Percentiles rank a stretch among this genome's conserved stretches.
These are phyloP conservation scores for Paxillus ammoniavirescens DNA, from an alignment of 768 basidiomycete species.

Conservation along the genomic window DNA sequence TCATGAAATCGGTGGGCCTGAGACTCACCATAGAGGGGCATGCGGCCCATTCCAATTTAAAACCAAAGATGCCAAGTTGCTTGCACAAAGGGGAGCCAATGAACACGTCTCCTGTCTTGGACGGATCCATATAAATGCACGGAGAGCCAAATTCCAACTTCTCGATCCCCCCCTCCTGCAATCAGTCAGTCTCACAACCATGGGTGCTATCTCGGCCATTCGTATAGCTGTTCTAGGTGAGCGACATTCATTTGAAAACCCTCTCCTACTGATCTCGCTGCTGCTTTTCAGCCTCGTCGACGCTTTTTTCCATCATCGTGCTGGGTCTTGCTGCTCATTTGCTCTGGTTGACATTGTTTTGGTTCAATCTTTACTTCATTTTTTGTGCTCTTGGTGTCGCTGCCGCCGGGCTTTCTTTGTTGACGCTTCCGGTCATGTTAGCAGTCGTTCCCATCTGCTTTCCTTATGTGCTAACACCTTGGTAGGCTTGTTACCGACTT, in stretches of 20 bases:
- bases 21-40: no score
- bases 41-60: no score
- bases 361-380: background rate
- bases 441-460: background rate
- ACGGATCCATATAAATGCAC: slow-evolving; percentile 10
- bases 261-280: slow-evolving; percentile 2
- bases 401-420: slow-evolving; percentile 24
- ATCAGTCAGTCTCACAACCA: background rate
- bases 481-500: slow-evolving; percentile 36
- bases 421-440: slow-evolving; percentile 31
- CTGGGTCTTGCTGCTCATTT: slow-evolving; percentile 30
- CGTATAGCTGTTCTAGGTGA: slow-evolving; percentile 25
- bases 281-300: slow-evolving; percentile 8
- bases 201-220: slow-evolving; percentile 11
- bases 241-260: background rate
- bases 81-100: no score
- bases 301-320: slow-evolving; percentile 30
- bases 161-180: background rate
- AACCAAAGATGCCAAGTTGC: no score
- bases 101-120: background rate
- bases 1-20: no score
- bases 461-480: background rate
- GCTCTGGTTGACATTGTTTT: slow-evolving; percentile 16
- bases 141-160: no score
- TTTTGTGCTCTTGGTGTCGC: slow-evolving; percentile 32